Percentiles rank a stretch among this genome's conserved stretches.
Evolutionary conservation across 1,284 basidiomycete genomes (phyloP).

Genomic region (Peniophora sp.): DNA sequence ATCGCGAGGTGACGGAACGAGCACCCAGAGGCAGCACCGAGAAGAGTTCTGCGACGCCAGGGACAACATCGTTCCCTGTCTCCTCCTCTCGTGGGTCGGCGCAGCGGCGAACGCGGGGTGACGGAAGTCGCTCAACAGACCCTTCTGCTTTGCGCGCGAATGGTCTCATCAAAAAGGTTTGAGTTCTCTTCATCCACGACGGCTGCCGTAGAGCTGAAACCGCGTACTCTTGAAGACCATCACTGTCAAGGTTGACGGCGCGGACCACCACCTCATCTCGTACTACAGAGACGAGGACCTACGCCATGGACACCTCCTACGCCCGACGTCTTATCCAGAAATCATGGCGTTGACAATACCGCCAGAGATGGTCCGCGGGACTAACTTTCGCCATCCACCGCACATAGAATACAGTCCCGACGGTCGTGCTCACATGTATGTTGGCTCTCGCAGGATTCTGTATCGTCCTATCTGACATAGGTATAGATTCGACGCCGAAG

Average conservation of each 20-base stretch:
- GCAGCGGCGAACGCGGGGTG: neutral
- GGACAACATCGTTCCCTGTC: constrained; percentile 11
- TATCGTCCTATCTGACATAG: constrained; percentile 6
- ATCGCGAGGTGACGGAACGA: constrained; percentile 65
- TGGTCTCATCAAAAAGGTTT: constrained; percentile 67
- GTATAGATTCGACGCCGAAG: constrained; percentile 14
- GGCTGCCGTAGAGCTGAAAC: neutral
- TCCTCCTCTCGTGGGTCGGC: constrained; percentile 3
- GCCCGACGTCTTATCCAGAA: constrained; percentile 54
- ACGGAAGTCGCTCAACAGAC: constrained; percentile 25
- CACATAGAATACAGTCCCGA: constrained; percentile 59
- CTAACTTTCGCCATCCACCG: constrained; percentile 67
- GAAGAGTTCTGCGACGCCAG: constrained; percentile 13
- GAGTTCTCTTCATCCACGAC: constrained; percentile 5
- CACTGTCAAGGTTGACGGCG: constrained; percentile 66
- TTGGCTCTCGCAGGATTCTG: constrained; percentile 15
- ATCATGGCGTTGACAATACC: constrained; percentile 61
- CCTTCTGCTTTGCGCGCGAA: constrained; percentile 59
- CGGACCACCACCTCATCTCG: constrained; percentile 73
- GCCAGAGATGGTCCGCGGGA: constrained; percentile 59
- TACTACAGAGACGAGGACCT: constrained; percentile 77
- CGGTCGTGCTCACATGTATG: constrained; percentile 52
- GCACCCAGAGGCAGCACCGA: constrained; percentile 36
- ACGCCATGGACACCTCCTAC: constrained; percentile 50
- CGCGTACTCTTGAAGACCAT: constrained; percentile 47